A percentile compares a stretch with the other conserved stretches of the same genome.
These are phyloP conservation scores for Grifola frondosa DNA, from an alignment of 1,284 basidiomycete genomes.

Conservation along the genomic window DNA sequence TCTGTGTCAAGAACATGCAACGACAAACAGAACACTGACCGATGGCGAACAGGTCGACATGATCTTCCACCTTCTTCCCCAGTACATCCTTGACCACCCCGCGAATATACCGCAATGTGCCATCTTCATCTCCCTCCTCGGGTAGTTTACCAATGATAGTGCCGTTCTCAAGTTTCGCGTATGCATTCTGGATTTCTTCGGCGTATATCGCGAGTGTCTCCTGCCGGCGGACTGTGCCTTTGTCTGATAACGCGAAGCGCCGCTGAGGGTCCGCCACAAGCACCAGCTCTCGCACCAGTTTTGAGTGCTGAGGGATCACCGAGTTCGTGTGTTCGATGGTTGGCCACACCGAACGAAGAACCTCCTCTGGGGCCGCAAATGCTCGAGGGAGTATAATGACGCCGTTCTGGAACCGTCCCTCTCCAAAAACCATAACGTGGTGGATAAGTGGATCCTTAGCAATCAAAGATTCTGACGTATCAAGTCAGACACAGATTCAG, in stretches of 20 bases:
- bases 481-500: not conserved
- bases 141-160: not conserved
- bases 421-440: slow-evolving; percentile 17
- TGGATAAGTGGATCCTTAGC: slow-evolving; percentile 8
- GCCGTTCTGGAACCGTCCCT: slow-evolving; percentile 16
- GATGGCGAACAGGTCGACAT: slow-evolving; percentile 10
- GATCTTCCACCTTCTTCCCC: slow-evolving; percentile 1
- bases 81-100: not conserved
- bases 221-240: slow-evolving; percentile 16
- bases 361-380: not conserved
- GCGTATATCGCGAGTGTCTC: slow-evolving; percentile 15
- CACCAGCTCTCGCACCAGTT: slow-evolving; percentile 19
- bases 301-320: slow-evolving; percentile 21
- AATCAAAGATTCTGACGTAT: slow-evolving; percentile 10
- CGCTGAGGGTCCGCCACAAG: slow-evolving; percentile 17
- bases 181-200: slow-evolving; percentile 18
- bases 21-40: slow-evolving; percentile 4
- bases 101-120: not conserved
- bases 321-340: slow-evolving; percentile 17
- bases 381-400: slow-evolving; percentile 12
- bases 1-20: not conserved
- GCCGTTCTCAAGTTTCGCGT: slow-evolving; percentile 13
- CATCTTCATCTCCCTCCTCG: not conserved
- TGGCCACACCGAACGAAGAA: slow-evolving; percentile 12
- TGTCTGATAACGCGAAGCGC: slow-evolving; percentile 21